phyloP scores from a whole-genome alignment of 2,329 filamentous ascomycete genomes.

The Beauveria caledonica region DNA sequence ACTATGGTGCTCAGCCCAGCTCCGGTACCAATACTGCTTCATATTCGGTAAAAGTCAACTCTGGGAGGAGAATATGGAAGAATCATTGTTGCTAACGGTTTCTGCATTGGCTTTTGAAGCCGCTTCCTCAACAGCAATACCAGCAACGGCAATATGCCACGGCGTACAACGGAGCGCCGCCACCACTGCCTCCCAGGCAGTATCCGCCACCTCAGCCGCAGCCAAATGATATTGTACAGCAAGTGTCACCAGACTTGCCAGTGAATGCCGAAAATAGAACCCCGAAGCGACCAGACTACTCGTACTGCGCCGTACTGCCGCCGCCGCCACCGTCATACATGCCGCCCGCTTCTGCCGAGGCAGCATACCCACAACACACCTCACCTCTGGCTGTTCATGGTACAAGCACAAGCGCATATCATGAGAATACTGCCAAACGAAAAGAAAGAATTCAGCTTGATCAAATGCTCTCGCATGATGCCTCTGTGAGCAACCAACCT shows the following conservation, averaged over 20 bases:
- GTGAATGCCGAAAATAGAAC: background rate
- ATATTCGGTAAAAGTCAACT: background rate
- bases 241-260: background rate
- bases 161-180: background rate
- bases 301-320: conserved; percentile 3
- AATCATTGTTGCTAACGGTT: background rate
- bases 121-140: background rate
- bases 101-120: background rate
- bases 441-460: background rate
- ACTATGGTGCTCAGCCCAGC: background rate
- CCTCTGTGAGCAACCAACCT: background rate
- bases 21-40: background rate
- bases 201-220: conserved; percentile 1
- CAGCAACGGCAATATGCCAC: background rate
- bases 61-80: background rate
- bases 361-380: background rate
- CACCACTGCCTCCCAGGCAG: conserved; percentile 1
- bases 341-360: background rate
- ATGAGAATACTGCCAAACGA: background rate
- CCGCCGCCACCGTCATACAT: conserved; percentile 2
- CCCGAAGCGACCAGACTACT: background rate
- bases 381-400: background rate
- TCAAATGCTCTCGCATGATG: background rate
- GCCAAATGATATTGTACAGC: background rate
- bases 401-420: background rate